These are phyloP conservation scores for Rhodamnia argentea DNA, from an alignment of 345 rosid species.

Conservation along the genomic window DNA sequence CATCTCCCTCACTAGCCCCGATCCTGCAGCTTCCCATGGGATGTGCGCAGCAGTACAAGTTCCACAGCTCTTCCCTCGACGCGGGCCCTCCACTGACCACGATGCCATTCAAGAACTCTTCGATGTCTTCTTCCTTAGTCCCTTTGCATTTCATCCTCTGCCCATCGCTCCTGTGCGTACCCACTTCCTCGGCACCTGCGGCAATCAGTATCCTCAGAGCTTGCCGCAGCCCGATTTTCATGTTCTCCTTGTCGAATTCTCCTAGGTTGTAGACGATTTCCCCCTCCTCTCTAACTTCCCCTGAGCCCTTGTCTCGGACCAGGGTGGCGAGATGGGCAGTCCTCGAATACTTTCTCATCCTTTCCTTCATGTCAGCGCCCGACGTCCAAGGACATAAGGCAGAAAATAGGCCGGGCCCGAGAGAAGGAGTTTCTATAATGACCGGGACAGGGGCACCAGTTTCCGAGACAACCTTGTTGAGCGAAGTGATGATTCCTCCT, in stretches of 20 bases:
- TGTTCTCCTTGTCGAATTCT: background rate
- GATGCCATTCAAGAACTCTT: background rate
- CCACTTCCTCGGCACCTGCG: constrained; percentile 6
- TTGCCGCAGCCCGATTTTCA: constrained; percentile 2
- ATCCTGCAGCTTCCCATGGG: constrained; percentile 12
- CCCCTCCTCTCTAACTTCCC: constrained; percentile 6
- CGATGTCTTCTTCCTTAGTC: background rate
- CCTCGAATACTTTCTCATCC: constrained; percentile 6
- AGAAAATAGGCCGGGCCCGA: constrained; percentile 1
- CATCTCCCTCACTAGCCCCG: constrained; percentile 1
- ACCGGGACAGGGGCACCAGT: background rate
- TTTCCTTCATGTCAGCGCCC: constrained; percentile 2
- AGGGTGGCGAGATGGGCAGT: background rate
- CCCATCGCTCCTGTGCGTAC: constrained; percentile 8
- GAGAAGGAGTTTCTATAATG: constrained; percentile 3
- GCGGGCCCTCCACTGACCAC: background rate
- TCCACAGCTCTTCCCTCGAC: background rate
- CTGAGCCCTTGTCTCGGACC: constrained; percentile 3
- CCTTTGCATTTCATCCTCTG: constrained; percentile 8
- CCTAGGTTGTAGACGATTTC: background rate
- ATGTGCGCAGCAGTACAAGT: constrained; percentile 1
- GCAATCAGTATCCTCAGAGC: constrained; percentile 2
- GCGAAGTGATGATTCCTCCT: constrained; percentile 9
- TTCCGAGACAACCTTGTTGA: background rate
- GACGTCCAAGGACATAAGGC: constrained; percentile 7